Percentiles rank a stretch among this genome's conserved stretches.
Conservation (phyloP, 495 filamentous ascomycete genomes). For the Emericellopsis terricola region DNA sequence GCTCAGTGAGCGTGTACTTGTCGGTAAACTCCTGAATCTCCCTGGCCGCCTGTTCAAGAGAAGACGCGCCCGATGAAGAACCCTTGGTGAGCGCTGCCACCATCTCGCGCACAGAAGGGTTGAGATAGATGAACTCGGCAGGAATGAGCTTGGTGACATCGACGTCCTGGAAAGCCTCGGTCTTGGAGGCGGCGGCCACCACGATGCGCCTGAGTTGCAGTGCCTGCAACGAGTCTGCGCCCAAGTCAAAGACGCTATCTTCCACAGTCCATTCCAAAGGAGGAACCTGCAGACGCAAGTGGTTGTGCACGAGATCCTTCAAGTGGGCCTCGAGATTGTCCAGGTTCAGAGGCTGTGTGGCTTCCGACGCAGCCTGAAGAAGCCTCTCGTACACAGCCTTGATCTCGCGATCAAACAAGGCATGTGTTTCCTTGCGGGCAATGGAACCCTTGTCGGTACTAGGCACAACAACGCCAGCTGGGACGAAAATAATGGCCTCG, state of each 20-base stretch:
- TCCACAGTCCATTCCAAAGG: slow-evolving; percentile 1
- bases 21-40: background rate
- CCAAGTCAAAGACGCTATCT: slow-evolving; percentile 17
- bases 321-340: slow-evolving; percentile 3
- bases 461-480: slow-evolving; percentile 5
- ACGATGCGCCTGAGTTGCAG: background rate
- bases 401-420: slow-evolving; percentile 12
- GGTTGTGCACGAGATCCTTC: slow-evolving; percentile 1
- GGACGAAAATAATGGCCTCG: slow-evolving; percentile 10
- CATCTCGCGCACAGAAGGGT: background rate
- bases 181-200: background rate
- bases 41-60: too few relatives aligned
- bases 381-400: slow-evolving; percentile 8
- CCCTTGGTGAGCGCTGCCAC: background rate
- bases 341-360: background rate
- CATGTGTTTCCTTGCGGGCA: slow-evolving; percentile 12
- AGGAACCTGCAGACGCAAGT: background rate
- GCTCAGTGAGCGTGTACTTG: background rate
- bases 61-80: background rate
- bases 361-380: slow-evolving; percentile 1
- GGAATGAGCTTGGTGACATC: too few relatives aligned
- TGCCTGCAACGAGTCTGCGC: slow-evolving; percentile 15
- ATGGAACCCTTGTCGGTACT: slow-evolving; percentile 19
- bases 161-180: background rate
- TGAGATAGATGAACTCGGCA: background rate